Percentiles rank a stretch among this genome's conserved stretches.
Evolutionary conservation across 345 rosid genomes (phyloP).

Genomic region (Euphorbia lathyris): DNA sequence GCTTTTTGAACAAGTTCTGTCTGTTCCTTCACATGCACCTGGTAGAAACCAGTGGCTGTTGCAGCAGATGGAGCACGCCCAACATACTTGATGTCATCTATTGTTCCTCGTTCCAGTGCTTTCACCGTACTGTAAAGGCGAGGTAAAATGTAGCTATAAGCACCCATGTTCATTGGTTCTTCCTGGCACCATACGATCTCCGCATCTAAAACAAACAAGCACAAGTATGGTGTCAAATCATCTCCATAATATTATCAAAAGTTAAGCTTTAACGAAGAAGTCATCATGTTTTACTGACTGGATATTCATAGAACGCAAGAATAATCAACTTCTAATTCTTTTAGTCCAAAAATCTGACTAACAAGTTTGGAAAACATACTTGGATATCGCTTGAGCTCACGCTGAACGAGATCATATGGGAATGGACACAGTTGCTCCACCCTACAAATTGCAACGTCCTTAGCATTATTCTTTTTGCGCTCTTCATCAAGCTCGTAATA

Average conservation of each 20-base stretch:
- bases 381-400: conserved; percentile 76
- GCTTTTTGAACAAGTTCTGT: conserved; percentile 16
- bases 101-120: conserved; percentile 7
- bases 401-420: conserved; percentile 76
- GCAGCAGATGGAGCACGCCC: conserved; percentile 26
- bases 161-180: conserved; percentile 92
- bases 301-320: background rate
- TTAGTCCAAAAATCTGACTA: too few relatives aligned
- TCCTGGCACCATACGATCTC: conserved; percentile 87
- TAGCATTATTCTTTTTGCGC: conserved; percentile 44
- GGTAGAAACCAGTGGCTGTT: conserved; percentile 25
- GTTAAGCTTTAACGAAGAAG: background rate
- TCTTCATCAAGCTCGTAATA: conserved; percentile 71
- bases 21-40: conserved; percentile 16
- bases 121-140: conserved; percentile 32
- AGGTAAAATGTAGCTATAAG: conserved; percentile 47
- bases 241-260: background rate
- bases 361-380: conserved; percentile 33
- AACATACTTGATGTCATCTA: conserved; percentile 24
- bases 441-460: conserved; percentile 73
- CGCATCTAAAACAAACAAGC: conserved; percentile 34
- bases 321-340: conserved; percentile 13
- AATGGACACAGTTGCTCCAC: conserved; percentile 80
- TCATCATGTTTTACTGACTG: background rate
- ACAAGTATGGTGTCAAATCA: conserved; percentile 12